phyloP scores from a whole-genome alignment of 805 yeast genomes.

The Metschnikowia lochheadii region DNA sequence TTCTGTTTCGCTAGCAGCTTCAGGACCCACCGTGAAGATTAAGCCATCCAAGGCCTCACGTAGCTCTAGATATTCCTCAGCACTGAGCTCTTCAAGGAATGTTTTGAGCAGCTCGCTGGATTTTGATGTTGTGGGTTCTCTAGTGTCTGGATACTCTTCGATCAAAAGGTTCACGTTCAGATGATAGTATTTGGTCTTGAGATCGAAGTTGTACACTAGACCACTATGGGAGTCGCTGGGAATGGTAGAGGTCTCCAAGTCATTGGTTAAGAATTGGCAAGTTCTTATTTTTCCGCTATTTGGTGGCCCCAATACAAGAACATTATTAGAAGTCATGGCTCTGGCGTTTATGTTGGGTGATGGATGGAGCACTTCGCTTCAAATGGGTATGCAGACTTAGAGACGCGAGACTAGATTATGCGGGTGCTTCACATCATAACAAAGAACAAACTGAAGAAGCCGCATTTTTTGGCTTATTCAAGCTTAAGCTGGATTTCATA shows the following conservation, averaged over 20 bases:
- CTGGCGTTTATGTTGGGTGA: not conserved
- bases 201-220: constrained; percentile 22
- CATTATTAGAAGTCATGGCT: constrained; percentile 28
- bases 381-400: not conserved
- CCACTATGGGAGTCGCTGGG: constrained; percentile 31
- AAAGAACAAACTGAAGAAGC: too few species aligned
- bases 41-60: constrained; percentile 46
- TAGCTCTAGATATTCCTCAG: constrained; percentile 38
- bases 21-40: constrained; percentile 36
- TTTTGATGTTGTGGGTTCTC: constrained; percentile 9
- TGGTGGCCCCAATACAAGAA: constrained; percentile 44
- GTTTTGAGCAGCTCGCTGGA: constrained; percentile 14
- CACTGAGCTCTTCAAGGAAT: constrained; percentile 40
- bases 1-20: constrained; percentile 17
- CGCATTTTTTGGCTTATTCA: too few species aligned
- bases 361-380: not conserved
- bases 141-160: constrained; percentile 33
- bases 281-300: constrained; percentile 36
- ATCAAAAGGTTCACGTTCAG: constrained; percentile 28
- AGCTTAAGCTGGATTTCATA: too few species aligned
- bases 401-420: not conserved
- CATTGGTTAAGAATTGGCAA: constrained; percentile 25
- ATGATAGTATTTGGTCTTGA: constrained; percentile 32
- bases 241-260: constrained; percentile 32
- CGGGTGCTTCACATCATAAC: not conserved